Conservation (phyloP, 2,329 filamentous ascomycete genomes). For the Corynespora cassiicola region DNA sequence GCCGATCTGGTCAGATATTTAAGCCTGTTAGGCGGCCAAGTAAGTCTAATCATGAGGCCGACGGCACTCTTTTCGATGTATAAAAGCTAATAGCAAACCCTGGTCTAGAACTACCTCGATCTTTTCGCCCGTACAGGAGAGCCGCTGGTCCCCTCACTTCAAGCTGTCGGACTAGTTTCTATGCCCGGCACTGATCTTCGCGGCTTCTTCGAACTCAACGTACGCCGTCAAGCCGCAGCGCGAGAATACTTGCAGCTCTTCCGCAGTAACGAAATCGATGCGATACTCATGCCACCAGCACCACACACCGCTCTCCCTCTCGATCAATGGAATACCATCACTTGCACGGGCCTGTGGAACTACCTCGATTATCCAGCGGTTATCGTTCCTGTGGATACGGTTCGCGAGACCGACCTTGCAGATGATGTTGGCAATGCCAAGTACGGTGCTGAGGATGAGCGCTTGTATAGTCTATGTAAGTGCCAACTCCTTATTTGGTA, state of each 20-base stretch:
- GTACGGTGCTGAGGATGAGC: conserved; percentile 7
- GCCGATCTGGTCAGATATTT: conserved; percentile 8
- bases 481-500: not conserved
- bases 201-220: conserved; percentile 11
- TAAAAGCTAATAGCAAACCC: not conserved
- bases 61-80: no score
- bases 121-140: conserved; percentile 9
- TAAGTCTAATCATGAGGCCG: conserved; percentile 3
- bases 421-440: conserved; percentile 10
- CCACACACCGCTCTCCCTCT: conserved; percentile 22
- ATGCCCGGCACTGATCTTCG: conserved; percentile 2
- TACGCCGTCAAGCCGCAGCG: conserved; percentile 7
- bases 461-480: conserved; percentile 11
- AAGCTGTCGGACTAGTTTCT: conserved; percentile 4
- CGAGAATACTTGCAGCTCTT: conserved; percentile 24
- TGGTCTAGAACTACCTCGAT: conserved; percentile 2
- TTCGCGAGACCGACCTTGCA: conserved; percentile 3
- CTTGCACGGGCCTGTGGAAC: conserved; percentile 22
- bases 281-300: conserved; percentile 21
- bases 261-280: conserved; percentile 19
- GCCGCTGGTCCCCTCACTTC: conserved; percentile 8
- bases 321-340: conserved; percentile 25
- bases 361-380: conserved; percentile 20
- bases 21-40: conserved; percentile 7
- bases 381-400: conserved; percentile 12